A percentile compares a stretch with the other conserved stretches of the same genome.
These are phyloP conservation scores for Plasmodium adleri DNA, from an alignment of 169 alveolate species.

Conservation along the genomic window DNA sequence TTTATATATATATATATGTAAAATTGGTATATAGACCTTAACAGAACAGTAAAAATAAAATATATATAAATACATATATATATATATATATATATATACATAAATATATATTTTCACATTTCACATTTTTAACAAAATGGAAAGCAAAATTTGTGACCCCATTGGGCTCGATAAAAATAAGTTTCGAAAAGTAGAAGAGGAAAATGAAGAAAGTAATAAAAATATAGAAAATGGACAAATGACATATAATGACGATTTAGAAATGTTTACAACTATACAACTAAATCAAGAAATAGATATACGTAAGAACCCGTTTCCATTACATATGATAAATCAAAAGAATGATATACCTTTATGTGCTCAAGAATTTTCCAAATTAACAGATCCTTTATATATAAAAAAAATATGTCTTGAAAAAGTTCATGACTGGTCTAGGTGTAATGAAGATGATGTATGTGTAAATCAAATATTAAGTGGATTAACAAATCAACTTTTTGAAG, in stretches of 20 bases:
- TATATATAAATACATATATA: too few relatives aligned
- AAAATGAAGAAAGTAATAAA: constrained; percentile 3
- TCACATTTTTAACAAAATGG: neutral
- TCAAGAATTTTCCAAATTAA: constrained; percentile 79
- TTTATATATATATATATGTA: too few relatives aligned
- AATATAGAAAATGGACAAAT: neutral
- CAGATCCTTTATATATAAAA: constrained; percentile 80
- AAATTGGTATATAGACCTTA: too few relatives aligned
- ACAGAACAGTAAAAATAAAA: too few relatives aligned
- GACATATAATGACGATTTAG: constrained; percentile 28
- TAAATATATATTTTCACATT: too few relatives aligned
- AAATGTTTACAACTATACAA: constrained; percentile 57
- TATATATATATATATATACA: too few relatives aligned
- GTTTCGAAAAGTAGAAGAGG: neutral
- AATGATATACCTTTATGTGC: constrained; percentile 77
- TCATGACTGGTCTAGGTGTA: constrained; percentile 77
- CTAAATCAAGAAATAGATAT: constrained; percentile 70
- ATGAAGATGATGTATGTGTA: constrained; percentile 73
- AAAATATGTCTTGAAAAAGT: constrained; percentile 77
- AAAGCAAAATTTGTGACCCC: neutral
- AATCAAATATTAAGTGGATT: constrained; percentile 81
- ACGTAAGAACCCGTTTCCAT: constrained; percentile 51
- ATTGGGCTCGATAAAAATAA: neutral
- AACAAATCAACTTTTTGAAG: constrained; percentile 82
- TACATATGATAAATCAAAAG: constrained; percentile 49